Evolutionary conservation across 352 stramenopile genomes (phyloP), one percentile per base, ranked within the genome.

Genomic region (Pythium oligandrum): DNA sequence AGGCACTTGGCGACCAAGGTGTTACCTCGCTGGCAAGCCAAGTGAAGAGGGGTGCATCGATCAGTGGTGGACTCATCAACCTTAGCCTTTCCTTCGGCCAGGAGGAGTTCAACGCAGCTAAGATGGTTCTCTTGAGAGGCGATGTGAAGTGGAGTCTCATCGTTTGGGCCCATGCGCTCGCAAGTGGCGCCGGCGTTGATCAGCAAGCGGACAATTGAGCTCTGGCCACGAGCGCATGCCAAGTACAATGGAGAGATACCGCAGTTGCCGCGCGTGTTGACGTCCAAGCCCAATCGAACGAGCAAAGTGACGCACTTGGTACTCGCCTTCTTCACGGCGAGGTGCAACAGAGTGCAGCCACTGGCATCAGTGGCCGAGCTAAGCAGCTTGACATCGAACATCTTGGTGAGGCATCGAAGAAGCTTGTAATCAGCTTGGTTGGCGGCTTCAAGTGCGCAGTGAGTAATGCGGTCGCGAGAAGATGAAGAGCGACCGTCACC

Each of bases 81-180:
- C 1, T 51, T 48, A 6, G 77, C 74, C 8, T 68, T 61, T 5
- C 70, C 70, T 39, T 74, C 58, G 33, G 66, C 67, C 4, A 93
- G 66, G 26, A 91, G 61, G 11, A 89, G 48, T 53, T 75, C 70
- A 34, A 90, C 75, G 44, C 80, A 90, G 46, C 65, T 70, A 34
- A 89, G 53, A 42, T 90, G 83, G 58, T 91, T 91, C 45, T 93
- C 83, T 64, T 93, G 83, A 6, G 80, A 80, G 3, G 83, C 79
- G 32, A 93, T 86, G 54, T 93, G 83, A 37, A 93, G 66, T 17
- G 83, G 70, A 7, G 74, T 88, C 66, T 93, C 79, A 37, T 80
- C 76, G 55, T 81, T 83, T 1, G 83, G 83, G 3, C 83, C 83
- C 36, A 88, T 79, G 17, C 71, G 48, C 4, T 57, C 61, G 51